Evolutionary conservation across 1,284 basidiomycete genomes (phyloP), one percentile per base, ranked within the genome.

Genomic region (Ustanciosporium gigantosporum): DNA sequence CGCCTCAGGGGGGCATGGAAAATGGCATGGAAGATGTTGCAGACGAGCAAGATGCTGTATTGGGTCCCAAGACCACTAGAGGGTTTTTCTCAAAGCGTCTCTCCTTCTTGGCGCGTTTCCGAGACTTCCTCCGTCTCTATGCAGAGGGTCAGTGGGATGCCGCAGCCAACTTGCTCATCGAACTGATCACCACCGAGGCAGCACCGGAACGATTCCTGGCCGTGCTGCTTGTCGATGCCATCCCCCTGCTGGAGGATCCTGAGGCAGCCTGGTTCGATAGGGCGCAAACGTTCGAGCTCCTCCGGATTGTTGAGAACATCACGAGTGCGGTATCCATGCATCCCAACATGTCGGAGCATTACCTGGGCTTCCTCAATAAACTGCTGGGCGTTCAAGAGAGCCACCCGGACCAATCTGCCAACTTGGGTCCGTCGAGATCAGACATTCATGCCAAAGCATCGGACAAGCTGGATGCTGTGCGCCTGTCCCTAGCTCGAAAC

Each of bases 161-260:
- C 5, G 73, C 74, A 5, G 73, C 73, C 2, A 50, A 47, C 5
- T 31, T 70, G 13, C 58, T 77, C 2, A 66, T 74, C 4, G 66
- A 66, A 29, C 46, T 75, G 3, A 51, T 77, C n/a, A 66, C 68
- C 7, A 74, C 70, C 23, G 67, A 68, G 24, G 53, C 64, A 14
- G 72, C 71, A 17, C 74, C 74, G 1, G 69, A 70, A 36, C 56
- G 60, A 5, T 77, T 76, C 47, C 52, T 72, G 21, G 68, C 68
- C 3, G 68, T 77, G 3, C 45, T 77, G 8, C 55, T 77, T 8
- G 59, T 74, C 13, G 74, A 77, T 31, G 66, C 73, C 0, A 50
- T 74, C 17, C 73, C 74, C 1, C 37, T 77, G 23, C 46, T 77
- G 2, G 57, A 70, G 21, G 53, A 66, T 21, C 43, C 46, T 14